Percentiles rank a stretch among this genome's conserved stretches.
Evolutionary conservation across 2,329 filamentous ascomycete genomes (phyloP).

Genomic region (Coleophoma crateriformis): DNA sequence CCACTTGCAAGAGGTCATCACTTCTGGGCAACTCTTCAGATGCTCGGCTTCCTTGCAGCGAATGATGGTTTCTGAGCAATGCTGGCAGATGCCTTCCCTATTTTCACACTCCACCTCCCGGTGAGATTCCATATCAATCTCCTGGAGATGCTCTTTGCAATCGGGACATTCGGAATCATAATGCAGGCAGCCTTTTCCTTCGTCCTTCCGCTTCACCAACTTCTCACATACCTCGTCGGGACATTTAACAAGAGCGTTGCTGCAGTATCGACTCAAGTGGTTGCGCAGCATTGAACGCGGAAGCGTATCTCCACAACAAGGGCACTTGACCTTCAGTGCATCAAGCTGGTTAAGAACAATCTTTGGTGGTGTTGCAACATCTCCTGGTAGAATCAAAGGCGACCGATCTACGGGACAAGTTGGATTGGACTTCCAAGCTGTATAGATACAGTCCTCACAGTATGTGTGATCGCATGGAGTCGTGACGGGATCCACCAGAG

Average conservation of each 20-base stretch:
- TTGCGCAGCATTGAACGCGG: constrained; percentile 48
- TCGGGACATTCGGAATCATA: constrained; percentile 44
- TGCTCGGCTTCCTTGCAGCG: constrained; percentile 20
- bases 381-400: constrained; percentile 27
- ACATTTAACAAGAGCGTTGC: constrained; percentile 50
- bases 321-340: constrained; percentile 52
- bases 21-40: constrained; percentile 39
- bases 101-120: constrained; percentile 39
- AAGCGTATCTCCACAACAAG: constrained; percentile 47
- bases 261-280: constrained; percentile 52
- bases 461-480: constrained; percentile 62
- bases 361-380: constrained; percentile 27
- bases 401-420: constrained; percentile 56
- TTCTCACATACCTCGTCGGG: constrained; percentile 46
- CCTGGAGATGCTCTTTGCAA: constrained; percentile 41
- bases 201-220: constrained; percentile 44
- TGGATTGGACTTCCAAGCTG: constrained; percentile 34
- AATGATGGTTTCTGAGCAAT: constrained; percentile 20
- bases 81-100: constrained; percentile 17
- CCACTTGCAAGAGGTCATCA: constrained; percentile 38
- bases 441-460: constrained; percentile 50
- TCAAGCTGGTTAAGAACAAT: constrained; percentile 58
- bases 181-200: constrained; percentile 49
- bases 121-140: constrained; percentile 43
- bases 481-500: constrained; percentile 54